These are phyloP conservation scores for Penicillium sp. DNA, from an alignment of 2,329 filamentous ascomycete species.

Conservation along the genomic window DNA sequence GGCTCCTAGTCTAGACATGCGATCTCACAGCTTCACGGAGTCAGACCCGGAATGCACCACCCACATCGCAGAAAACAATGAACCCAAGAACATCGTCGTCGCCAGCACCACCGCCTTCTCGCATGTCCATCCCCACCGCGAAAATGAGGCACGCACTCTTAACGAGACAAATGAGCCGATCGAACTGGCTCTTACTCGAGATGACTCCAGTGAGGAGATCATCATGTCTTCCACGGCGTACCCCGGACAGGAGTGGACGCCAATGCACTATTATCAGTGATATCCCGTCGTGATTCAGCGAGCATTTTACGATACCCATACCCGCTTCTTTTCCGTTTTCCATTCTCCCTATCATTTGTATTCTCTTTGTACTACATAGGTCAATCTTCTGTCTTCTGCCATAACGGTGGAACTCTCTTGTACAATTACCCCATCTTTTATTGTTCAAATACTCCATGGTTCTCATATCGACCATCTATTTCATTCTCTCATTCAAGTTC, in stretches of 20 bases:
- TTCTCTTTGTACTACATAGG: not conserved
- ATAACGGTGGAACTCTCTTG: too few relatives aligned
- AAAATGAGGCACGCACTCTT: conserved; percentile 23
- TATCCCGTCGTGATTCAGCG: not conserved
- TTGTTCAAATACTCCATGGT: not conserved
- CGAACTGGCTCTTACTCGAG: conserved; percentile 38
- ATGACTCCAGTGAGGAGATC: conserved; percentile 50
- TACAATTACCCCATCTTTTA: not conserved
- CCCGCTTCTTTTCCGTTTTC: not conserved
- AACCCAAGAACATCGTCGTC: conserved; percentile 12
- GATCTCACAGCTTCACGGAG: conserved; percentile 14
- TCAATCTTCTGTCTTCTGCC: too few relatives aligned
- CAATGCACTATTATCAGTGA: conserved; percentile 23
- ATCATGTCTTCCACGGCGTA: conserved; percentile 55
- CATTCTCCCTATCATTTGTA: not conserved
- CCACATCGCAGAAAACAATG: not conserved
- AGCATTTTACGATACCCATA: not conserved
- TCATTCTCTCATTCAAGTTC: not conserved
- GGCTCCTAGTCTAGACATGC: conserved; percentile 5
- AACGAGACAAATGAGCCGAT: conserved; percentile 33
- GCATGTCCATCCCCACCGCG: conserved; percentile 25
- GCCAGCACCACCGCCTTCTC: conserved; percentile 12
- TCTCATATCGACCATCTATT: not conserved
- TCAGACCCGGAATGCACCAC: not conserved
- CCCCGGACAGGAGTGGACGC: conserved; percentile 54